These are phyloP conservation scores for Geranomyces variabilis DNA, from an alignment of 192 early-diverging fungal species.

Conservation along the genomic window DNA sequence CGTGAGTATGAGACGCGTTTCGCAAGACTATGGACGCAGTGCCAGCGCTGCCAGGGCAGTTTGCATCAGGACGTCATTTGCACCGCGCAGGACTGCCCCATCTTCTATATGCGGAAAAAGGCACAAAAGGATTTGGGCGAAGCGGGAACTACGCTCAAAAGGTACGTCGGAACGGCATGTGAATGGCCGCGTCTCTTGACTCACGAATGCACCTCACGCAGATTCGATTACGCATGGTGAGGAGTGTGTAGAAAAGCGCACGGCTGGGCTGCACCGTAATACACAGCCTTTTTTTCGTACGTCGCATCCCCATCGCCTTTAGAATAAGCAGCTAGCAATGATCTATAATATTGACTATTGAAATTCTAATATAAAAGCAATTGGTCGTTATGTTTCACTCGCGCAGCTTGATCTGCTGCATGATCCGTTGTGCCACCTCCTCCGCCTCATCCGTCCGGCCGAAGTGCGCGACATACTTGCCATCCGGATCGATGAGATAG, in stretches of 20 bases:
- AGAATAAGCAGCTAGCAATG: too few species aligned
- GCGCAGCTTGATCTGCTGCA: conserved; percentile 21
- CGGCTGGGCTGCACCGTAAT: too few species aligned
- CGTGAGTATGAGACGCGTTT: conserved; percentile 77
- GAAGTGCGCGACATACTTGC: conserved; percentile 88
- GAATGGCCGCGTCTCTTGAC: neutral
- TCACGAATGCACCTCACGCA: neutral
- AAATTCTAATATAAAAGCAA: too few species aligned
- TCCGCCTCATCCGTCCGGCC: conserved; percentile 78
- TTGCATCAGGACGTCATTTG: conserved; percentile 95
- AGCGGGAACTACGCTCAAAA: conserved; percentile 66
- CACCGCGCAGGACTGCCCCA: conserved; percentile 94
- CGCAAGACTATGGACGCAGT: conserved; percentile 95
- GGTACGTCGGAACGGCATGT: conserved; percentile 43
- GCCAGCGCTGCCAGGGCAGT: conserved; percentile 93
- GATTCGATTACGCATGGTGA: conserved; percentile 32
- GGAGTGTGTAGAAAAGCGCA: neutral
- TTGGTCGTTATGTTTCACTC: neutral
- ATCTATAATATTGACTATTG: too few species aligned
- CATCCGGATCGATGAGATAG: conserved; percentile 92
- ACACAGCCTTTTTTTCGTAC: too few species aligned
- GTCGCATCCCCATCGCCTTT: too few species aligned
- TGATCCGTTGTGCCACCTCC: conserved; percentile 58
- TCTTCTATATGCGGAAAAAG: conserved; percentile 98
- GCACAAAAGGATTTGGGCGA: conserved; percentile 90